Conservation (phyloP, 805 yeast species). For the Nakazawaea peltata region DNA sequence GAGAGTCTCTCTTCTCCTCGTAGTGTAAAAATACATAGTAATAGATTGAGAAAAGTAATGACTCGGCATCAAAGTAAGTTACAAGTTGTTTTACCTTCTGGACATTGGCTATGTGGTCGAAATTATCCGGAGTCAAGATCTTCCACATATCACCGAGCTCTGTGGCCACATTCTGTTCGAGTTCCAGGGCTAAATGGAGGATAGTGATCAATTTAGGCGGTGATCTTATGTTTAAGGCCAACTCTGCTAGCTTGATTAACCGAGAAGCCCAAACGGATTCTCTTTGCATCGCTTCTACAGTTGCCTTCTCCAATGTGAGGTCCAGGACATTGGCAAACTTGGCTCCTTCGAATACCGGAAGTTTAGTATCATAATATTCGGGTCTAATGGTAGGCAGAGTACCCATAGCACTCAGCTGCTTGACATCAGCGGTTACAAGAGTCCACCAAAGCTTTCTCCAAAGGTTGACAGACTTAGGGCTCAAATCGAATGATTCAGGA, state of each 20-base stretch:
- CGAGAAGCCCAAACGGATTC: constrained; percentile 22
- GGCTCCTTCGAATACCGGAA: constrained; percentile 31
- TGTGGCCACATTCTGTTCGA: constrained; percentile 27
- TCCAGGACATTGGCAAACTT: constrained; percentile 28
- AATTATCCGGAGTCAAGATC: constrained; percentile 17
- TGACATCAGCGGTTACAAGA: constrained; percentile 36
- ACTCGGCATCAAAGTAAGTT: constrained; percentile 18
- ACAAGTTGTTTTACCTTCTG: constrained; percentile 16
- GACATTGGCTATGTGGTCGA: constrained; percentile 15
- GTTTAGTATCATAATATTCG: constrained; percentile 15
- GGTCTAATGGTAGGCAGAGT: constrained; percentile 31
- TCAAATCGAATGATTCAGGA: constrained; percentile 24
- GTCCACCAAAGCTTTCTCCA: constrained; percentile 47
- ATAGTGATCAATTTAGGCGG: constrained; percentile 30
- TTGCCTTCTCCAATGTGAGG: constrained; percentile 31
- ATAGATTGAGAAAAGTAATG: constrained; percentile 30
- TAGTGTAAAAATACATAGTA: constrained; percentile 34
- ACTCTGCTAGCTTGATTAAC: constrained; percentile 25
- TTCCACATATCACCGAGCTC: constrained; percentile 24
- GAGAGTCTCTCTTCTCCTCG: constrained; percentile 23
- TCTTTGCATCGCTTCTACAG: constrained; percentile 23
- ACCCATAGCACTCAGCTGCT: constrained; percentile 40
- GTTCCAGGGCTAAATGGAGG: constrained; percentile 22
- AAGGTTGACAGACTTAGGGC: constrained; percentile 10
- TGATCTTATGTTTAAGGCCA: constrained; percentile 31